Percentiles rank a stretch among this genome's conserved stretches.
Evolutionary conservation across 805 yeast species (phyloP).

Genomic region (Sugiyamaella marilandica): DNA sequence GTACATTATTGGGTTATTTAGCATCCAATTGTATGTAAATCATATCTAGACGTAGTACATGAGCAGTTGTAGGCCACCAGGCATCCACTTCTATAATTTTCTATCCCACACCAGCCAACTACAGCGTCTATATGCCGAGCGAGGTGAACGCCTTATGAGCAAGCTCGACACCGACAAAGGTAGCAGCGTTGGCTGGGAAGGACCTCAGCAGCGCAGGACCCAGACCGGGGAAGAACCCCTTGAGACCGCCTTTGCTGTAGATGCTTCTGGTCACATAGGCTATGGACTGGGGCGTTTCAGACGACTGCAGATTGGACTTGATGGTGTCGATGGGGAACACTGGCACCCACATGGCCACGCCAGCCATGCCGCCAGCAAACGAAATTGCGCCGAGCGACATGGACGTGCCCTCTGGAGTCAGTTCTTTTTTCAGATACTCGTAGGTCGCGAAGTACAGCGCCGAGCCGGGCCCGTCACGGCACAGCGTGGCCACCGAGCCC

Average conservation of each 20-base stretch:
- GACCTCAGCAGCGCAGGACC: constrained; percentile 93
- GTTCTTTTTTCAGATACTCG: constrained; percentile 65
- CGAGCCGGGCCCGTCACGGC: constrained; percentile 97
- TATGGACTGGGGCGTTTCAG: constrained; percentile 49
- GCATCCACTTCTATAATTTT: neutral
- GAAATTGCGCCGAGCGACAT: constrained; percentile 71
- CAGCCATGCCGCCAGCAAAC: constrained; percentile 93
- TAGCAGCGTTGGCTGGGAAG: constrained; percentile 99
- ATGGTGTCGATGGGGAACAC: constrained; percentile 96
- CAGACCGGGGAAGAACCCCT: constrained; percentile 94
- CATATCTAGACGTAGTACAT: neutral
- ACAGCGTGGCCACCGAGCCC: constrained; percentile 88
- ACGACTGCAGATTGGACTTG: constrained; percentile 75
- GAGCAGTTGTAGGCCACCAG: neutral
- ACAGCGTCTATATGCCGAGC: constrained; percentile 4
- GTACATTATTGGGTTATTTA: too few relatives aligned
- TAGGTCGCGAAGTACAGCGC: constrained; percentile 94
- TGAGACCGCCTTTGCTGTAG: constrained; percentile 71
- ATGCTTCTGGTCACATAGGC: constrained; percentile 61
- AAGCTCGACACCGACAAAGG: constrained; percentile 90
- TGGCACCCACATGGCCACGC: constrained; percentile 94
- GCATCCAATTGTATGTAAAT: too few relatives aligned
- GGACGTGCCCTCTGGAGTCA: constrained; percentile 52
- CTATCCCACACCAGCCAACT: neutral
- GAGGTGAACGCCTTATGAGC: constrained; percentile 41